Percentiles rank a stretch among this genome's conserved stretches.
These are phyloP conservation scores for Chrysochromulina tobinii DNA, from an alignment of 78 protist genomes.

Conservation along the genomic window DNA sequence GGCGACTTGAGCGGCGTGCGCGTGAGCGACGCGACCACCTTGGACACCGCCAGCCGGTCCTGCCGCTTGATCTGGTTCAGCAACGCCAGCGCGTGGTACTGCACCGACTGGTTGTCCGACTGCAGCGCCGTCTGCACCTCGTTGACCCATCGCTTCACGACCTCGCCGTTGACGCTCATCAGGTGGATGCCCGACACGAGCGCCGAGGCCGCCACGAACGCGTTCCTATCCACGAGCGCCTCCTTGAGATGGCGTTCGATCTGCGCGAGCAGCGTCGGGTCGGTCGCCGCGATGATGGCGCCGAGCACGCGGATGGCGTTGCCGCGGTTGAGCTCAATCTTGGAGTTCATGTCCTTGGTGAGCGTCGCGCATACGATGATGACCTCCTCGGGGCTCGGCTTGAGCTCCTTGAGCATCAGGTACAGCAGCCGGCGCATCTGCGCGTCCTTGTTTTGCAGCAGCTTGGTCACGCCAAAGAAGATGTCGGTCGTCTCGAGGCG, in stretches of 20 bases:
- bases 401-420: conserved; percentile 88
- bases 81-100: conserved; percentile 93
- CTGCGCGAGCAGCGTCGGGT: conserved; percentile 55
- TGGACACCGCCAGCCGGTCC: conserved; percentile 86
- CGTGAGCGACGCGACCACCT: conserved; percentile 61
- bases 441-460: conserved; percentile 84
- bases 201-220: conserved; percentile 92
- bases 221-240: conserved; percentile 91
- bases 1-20: conserved; percentile 75
- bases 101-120: conserved; percentile 77
- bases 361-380: conserved; percentile 55
- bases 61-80: conserved; percentile 79
- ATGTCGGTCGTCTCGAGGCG: conserved; percentile 88
- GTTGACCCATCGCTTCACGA: conserved; percentile 81
- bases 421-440: conserved; percentile 86
- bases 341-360: conserved; percentile 83
- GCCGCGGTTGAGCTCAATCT: conserved; percentile 82
- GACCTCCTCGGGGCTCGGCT: conserved; percentile 82
- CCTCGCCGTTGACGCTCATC: conserved; percentile 67
- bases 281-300: conserved; percentile 63
- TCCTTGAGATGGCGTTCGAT: conserved; percentile 94
- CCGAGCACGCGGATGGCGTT: conserved; percentile 93
- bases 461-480: conserved; percentile 95
- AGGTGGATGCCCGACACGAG: conserved; percentile 90
- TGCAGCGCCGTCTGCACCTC: conserved; percentile 68